Evolutionary conservation across 2,329 filamentous ascomycete genomes (phyloP).

Genomic region (Penicillium sp.): DNA sequence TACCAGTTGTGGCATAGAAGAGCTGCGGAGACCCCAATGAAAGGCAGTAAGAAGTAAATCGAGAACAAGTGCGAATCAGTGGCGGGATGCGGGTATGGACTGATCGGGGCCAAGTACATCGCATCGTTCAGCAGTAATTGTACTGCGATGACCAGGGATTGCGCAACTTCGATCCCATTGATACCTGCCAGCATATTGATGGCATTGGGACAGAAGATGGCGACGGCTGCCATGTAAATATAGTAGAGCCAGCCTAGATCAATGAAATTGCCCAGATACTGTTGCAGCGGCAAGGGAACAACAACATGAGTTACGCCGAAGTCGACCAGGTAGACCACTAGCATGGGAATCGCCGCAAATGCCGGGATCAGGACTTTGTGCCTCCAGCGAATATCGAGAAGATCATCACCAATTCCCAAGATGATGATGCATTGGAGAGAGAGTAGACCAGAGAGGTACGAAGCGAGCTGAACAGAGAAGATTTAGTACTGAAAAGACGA

Average conservation of each 20-base stretch:
- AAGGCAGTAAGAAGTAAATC: slow-evolving; percentile 87
- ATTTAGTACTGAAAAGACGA: slow-evolving; percentile 2
- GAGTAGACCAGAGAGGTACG: slow-evolving; percentile 88
- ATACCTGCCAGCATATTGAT: slow-evolving; percentile 99
- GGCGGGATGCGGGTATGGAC: slow-evolving; percentile 81
- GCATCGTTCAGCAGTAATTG: slow-evolving; percentile 81
- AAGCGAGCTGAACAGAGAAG: slow-evolving; percentile 63
- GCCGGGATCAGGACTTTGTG: slow-evolving; percentile 98
- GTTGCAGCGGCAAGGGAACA: slow-evolving; percentile 76
- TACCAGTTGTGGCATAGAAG: slow-evolving; percentile 92
- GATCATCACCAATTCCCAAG: slow-evolving; percentile 87
- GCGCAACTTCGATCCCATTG: slow-evolving; percentile 93
- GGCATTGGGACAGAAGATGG: slow-evolving; percentile 96
- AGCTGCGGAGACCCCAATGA: slow-evolving; percentile 84
- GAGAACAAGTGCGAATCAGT: slow-evolving; percentile 95
- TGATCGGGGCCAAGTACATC: slow-evolving; percentile 70
- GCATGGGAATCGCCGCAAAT: slow-evolving; percentile 84
- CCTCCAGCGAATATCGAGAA: slow-evolving; percentile 97
- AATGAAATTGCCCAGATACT: slow-evolving; percentile 76
- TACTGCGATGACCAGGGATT: slow-evolving; percentile 82
- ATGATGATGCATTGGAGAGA: slow-evolving; percentile 87
- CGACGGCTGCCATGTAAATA: slow-evolving; percentile 89
- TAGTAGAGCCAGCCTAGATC: slow-evolving; percentile 84
- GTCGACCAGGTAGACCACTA: slow-evolving; percentile 97
- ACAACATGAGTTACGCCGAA: slow-evolving; percentile 96